Evolutionary conservation across 179 eudicot genomes (phyloP).

Genomic region (Spergularia azorica): DNA sequence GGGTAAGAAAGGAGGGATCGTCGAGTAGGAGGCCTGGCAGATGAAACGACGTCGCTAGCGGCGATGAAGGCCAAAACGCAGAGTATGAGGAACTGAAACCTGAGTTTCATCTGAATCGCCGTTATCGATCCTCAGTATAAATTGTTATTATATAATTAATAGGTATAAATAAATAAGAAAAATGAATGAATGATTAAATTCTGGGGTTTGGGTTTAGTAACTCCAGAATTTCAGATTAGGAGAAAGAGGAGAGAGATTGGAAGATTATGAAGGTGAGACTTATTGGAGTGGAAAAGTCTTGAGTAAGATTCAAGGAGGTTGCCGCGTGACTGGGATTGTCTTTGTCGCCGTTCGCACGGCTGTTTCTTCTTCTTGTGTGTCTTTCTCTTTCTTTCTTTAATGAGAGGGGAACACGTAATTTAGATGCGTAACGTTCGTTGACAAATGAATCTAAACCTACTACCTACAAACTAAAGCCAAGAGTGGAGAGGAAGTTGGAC

Average conservation of each 20-base stretch:
- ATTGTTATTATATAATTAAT: too few relatives aligned
- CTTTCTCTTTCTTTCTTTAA: too few relatives aligned
- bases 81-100: constrained; percentile 15
- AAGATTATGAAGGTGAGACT: constrained; percentile 4
- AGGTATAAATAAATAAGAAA: too few relatives aligned
- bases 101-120: constrained; percentile 27
- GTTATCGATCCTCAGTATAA: background rate
- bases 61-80: constrained; percentile 20
- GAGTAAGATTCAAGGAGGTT: background rate
- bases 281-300: background rate
- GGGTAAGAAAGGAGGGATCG: constrained; percentile 29
- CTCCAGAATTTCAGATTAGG: too few relatives aligned
- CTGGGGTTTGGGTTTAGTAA: too few relatives aligned
- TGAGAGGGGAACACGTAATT: background rate
- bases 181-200: too few relatives aligned
- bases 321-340: background rate
- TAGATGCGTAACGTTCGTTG: too few relatives aligned
- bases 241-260: constrained; percentile 16
- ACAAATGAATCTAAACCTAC: too few relatives aligned
- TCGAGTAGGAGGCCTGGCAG: constrained; percentile 25
- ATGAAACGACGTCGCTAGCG: constrained; percentile 25
- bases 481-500: too few relatives aligned
- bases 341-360: background rate
- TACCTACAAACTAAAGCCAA: too few relatives aligned
- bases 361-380: too few relatives aligned